Evolutionary conservation across 164 flowering plant genomes (phyloP).

Genomic region (Echeveria elegans): DNA sequence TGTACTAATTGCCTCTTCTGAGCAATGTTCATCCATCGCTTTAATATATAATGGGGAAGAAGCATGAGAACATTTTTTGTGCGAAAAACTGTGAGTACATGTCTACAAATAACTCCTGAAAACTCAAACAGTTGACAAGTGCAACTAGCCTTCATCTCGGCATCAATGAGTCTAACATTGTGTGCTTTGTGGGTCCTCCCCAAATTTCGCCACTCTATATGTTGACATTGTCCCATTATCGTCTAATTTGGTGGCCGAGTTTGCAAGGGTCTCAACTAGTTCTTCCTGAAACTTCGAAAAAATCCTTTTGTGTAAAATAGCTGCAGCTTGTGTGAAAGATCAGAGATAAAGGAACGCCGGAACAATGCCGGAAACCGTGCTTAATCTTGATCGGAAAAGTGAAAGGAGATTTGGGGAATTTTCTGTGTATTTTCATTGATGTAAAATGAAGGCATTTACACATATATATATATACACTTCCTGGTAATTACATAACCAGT

Average conservation of each 20-base stretch:
- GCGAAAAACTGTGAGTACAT: conserved; percentile 32
- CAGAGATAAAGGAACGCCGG: no score
- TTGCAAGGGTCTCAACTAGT: conserved; percentile 35
- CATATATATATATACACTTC: no score
- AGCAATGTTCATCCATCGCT: conserved; percentile 28
- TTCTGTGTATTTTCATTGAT: no score
- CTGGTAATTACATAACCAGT: no score
- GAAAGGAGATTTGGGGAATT: no score
- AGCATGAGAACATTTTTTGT: conserved; percentile 35
- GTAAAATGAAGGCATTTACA: no score
- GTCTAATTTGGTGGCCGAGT: conserved; percentile 30
- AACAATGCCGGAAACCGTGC: no score
- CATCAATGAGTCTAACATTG: conserved; percentile 23
- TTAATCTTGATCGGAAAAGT: no score
- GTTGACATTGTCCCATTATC: conserved; percentile 25
- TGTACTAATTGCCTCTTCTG: conserved; percentile 16
- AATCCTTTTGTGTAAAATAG: conserved; percentile 23
- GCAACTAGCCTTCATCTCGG: conserved; percentile 35
- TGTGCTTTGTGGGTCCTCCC: conserved; percentile 36
- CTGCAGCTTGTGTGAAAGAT: conserved; percentile 44
- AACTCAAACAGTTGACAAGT: conserved; percentile 39
- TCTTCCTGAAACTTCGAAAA: conserved; percentile 37
- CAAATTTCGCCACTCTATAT: no score
- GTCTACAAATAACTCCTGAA: conserved; percentile 37
- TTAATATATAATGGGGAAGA: conserved; percentile 35